These are phyloP conservation scores for Zasmidium cellare DNA, from an alignment of 2,329 filamentous ascomycete genomes.

Conservation along the genomic window DNA sequence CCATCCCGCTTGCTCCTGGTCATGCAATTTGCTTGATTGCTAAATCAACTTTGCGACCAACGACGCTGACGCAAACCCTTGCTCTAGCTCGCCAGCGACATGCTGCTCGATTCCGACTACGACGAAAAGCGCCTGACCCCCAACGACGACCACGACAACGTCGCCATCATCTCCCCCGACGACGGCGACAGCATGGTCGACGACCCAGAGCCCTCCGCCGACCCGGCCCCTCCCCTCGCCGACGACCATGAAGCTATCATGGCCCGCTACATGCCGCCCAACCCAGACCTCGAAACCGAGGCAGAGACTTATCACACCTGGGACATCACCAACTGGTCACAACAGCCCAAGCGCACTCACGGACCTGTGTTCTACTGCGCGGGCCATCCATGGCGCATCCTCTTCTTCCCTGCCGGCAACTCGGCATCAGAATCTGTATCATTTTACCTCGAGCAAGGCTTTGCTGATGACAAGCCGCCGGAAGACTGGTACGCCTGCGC, in stretches of 20 bases:
- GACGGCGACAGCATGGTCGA: slow-evolving; percentile 57
- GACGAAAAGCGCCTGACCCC: slow-evolving; percentile 58
- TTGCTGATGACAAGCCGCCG: slow-evolving; percentile 69
- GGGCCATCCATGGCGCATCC: slow-evolving; percentile 87
- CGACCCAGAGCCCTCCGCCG: slow-evolving; percentile 43
- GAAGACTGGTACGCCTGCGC: slow-evolving; percentile 97
- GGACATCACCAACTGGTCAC: slow-evolving; percentile 83
- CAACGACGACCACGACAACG: slow-evolving; percentile 39
- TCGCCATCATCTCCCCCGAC: slow-evolving; percentile 62
- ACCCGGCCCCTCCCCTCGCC: slow-evolving; percentile 52
- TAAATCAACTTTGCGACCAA: not conserved
- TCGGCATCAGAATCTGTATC: slow-evolving; percentile 84
- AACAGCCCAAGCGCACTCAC: slow-evolving; percentile 75
- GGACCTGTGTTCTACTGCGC: slow-evolving; percentile 85
- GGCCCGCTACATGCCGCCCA: slow-evolving; percentile 71
- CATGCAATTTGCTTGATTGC: not conserved
- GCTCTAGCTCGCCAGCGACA: slow-evolving; percentile 59
- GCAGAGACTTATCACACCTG: slow-evolving; percentile 78
- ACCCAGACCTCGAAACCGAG: slow-evolving; percentile 78
- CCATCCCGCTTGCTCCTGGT: not conserved
- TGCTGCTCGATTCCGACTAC: slow-evolving; percentile 63
- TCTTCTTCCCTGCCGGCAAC: slow-evolving; percentile 95
- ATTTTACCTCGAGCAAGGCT: slow-evolving; percentile 95
- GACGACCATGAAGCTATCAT: slow-evolving; percentile 79
- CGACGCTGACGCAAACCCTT: slow-evolving; percentile 25